Percentiles rank a stretch among this genome's conserved stretches.
Evolutionary conservation across 2,329 filamentous ascomycete genomes (phyloP).

Genomic region (Didymella glomerata): DNA sequence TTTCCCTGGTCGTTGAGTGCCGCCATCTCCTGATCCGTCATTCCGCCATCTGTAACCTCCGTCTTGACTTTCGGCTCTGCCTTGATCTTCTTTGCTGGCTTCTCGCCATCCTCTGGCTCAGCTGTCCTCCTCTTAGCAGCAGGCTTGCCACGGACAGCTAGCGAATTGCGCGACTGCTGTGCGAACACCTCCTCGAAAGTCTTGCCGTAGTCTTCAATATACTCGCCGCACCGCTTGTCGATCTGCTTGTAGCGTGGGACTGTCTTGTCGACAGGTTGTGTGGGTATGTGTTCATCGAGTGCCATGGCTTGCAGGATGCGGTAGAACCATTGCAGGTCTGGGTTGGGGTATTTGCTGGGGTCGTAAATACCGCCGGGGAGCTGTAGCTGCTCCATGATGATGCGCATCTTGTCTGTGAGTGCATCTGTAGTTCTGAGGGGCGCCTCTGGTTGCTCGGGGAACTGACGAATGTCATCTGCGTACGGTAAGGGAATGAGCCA

Average conservation of each 20-base stretch:
- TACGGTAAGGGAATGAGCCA: conserved; percentile 91
- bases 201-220: conserved; percentile 79
- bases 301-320: conserved; percentile 90
- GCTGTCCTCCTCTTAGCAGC: conserved; percentile 54
- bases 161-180: conserved; percentile 49
- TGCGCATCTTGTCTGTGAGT: conserved; percentile 82
- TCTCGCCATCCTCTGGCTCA: conserved; percentile 33
- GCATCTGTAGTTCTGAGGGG: conserved; percentile 63
- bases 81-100: conserved; percentile 40
- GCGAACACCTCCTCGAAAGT: conserved; percentile 68
- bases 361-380: conserved; percentile 87
- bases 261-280: conserved; percentile 77
- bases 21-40: conserved; percentile 57
- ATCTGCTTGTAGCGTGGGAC: conserved; percentile 87
- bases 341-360: conserved; percentile 88
- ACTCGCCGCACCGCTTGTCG: conserved; percentile 80
- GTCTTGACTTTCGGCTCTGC: conserved; percentile 37
- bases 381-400: conserved; percentile 83
- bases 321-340: conserved; percentile 96
- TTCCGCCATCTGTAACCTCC: conserved; percentile 34
- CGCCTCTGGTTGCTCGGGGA: conserved; percentile 68
- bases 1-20: conserved; percentile 54
- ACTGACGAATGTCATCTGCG: conserved; percentile 83
- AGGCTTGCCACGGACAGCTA: conserved; percentile 55
- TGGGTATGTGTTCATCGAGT: conserved; percentile 87